phyloP scores from a whole-genome alignment of 176 grass and related monocot genomes.

The Leersia perrieri region DNA sequence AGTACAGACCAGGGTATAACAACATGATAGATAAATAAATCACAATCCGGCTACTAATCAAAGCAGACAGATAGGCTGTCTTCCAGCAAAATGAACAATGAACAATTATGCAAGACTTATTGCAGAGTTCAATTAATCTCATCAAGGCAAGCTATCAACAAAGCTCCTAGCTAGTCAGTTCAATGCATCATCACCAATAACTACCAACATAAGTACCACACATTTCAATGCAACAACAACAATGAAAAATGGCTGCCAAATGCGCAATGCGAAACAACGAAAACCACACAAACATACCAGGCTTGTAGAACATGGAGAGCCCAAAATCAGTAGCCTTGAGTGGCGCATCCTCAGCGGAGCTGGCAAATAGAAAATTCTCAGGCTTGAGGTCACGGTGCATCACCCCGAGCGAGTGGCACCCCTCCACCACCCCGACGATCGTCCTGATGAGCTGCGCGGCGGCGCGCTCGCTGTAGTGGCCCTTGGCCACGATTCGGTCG shows the following conservation, averaged over 20 bases:
- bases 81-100: not conserved
- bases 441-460: slow-evolving; percentile 81
- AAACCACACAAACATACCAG: slow-evolving; percentile 44
- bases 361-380: slow-evolving; percentile 90
- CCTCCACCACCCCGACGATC: slow-evolving; percentile 84
- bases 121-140: not conserved
- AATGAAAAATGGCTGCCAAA: not conserved
- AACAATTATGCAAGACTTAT: not conserved
- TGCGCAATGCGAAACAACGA: slow-evolving; percentile 8
- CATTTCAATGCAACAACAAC: not conserved
- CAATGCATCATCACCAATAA: not conserved
- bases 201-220: not conserved
- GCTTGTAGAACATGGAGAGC: slow-evolving; percentile 93
- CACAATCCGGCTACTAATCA: not conserved
- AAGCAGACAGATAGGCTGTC: not conserved
- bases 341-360: slow-evolving; percentile 65
- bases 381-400: slow-evolving; percentile 98
- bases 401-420: slow-evolving; percentile 91
- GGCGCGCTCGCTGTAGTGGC: slow-evolving; percentile 79
- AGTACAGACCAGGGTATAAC: not conserved
- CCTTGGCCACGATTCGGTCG: slow-evolving; percentile 92
- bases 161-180: not conserved
- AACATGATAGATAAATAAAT: not conserved
- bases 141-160: not conserved
- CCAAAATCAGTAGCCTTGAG: slow-evolving; percentile 98